Evolutionary conservation across 164 flowering plant species (phyloP).

Genomic region (Nymphaea thermarum): DNA sequence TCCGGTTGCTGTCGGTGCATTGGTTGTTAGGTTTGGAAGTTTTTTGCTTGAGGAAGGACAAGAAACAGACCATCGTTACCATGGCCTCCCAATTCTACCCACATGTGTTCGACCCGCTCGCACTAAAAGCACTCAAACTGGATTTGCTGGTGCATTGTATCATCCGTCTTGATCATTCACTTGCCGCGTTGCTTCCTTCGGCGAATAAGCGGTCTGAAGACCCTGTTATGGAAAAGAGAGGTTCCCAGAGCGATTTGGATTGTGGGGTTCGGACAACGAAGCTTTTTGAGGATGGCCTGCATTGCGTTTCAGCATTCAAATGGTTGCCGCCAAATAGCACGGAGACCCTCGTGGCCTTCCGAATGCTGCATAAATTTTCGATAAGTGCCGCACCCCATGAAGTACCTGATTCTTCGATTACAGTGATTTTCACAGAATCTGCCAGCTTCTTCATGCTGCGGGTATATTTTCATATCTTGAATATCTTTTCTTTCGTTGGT

Average conservation of each 20-base stretch:
- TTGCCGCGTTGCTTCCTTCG: constrained; percentile 9
- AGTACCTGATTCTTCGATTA: constrained; percentile 27
- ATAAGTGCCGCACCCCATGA: constrained; percentile 57
- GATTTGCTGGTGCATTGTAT: constrained; percentile 67
- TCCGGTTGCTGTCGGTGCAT: constrained; percentile 69
- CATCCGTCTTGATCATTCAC: constrained; percentile 16
- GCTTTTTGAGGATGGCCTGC: constrained; percentile 63
- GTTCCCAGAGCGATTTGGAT: not conserved
- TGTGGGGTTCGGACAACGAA: constrained; percentile 25
- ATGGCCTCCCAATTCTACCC: constrained; percentile 52
- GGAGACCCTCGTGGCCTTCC: constrained; percentile 83
- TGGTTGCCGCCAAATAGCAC: constrained; percentile 94
- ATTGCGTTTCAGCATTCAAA: constrained; percentile 70
- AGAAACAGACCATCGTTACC: constrained; percentile 19
- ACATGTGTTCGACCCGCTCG: constrained; percentile 71
- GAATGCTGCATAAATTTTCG: constrained; percentile 69
- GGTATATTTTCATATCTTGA: constrained; percentile 22
- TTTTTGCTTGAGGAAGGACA: constrained; percentile 21
- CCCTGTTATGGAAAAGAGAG: not conserved
- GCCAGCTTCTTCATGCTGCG: constrained; percentile 41
- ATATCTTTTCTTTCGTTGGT: not conserved
- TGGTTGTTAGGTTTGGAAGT: constrained; percentile 67
- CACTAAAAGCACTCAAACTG: constrained; percentile 72
- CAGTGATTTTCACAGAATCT: constrained; percentile 35
- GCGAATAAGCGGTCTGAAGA: constrained; percentile 8